Base-by-base conservation (phyloP, 2,329 filamentous ascomycete genomes). In the Fusarium sp. region DNA sequence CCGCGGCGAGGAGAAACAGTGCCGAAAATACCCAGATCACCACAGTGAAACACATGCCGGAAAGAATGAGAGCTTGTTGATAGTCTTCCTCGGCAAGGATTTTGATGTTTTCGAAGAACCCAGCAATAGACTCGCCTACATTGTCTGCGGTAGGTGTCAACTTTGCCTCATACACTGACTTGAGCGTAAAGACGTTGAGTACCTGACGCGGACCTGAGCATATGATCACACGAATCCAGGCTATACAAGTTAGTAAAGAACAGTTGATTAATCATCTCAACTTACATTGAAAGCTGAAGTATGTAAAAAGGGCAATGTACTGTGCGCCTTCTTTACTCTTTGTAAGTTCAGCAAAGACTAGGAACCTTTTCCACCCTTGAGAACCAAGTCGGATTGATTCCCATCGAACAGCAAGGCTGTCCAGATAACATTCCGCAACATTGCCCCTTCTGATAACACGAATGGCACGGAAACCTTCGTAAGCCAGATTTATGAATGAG, bases 131-230 rank as follows among this genome's bases (percentile, higher is more conserved):
- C 17, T 88, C 88, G 57, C 88, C 89, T 42, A 93, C 86, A 44
- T 80, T 82, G 31, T 77, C 76, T 26, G 80, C 78, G 11, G 82
- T 81, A 15, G 81, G 79, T 0, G 90, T 89, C n/a, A 98, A 84
- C 70, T 94, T 89, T 28, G 90, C 87, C 55, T 89, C 84, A 81
- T 96, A 92, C 38, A 98, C 92, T 0, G 94, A 93, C 76, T 92
- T 94, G 11, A 98, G 85, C 0, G 95, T 98, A 69, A 98, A 84
- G 21, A 89, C 94, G 75, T 99, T 99, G 79, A 98, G 88, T 49
- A 91, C 93, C 77, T 97, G 94, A 69, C 96, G 92, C 22, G 96
- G 96, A 0, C 94, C 96, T 77, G 97, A 94, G 72, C 95, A 97
- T 65, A 98, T 84, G 50, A 98, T 85, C 62, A 97, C 90, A 70